Evolutionary conservation across 768 basidiomycete genomes (phyloP), one percentile per base, ranked within the genome.

Genomic region (Plicaturopsis crispa): DNA sequence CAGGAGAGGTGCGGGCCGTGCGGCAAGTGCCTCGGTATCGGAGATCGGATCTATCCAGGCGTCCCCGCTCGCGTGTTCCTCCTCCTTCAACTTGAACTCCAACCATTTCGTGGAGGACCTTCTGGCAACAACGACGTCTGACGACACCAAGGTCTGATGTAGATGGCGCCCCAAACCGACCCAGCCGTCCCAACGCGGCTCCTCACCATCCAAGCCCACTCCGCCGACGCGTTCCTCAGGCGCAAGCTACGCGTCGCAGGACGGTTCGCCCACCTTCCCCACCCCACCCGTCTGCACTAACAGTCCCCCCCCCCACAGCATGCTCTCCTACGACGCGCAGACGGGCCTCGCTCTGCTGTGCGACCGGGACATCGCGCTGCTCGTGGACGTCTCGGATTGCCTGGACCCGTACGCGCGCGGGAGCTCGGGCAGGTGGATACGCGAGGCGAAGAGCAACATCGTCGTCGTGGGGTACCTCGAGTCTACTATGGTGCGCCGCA

Each of bases 391-490:
- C 6, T 62, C 67, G 32, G 62, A 78, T 10, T 75, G 74, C 41
- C 43, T 82, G 24, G 66, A 68, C 48, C 46, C 56, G 1, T n/a
- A n/a, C n/a, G n/a, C n/a, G n/a, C n/a, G n/a, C n/a, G 12, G 22
- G 18, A 28, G 26, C 26, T 37, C 38, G 14, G 31, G 46, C 10
- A 39, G 44, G 22, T 84, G 82, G 81, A 61, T 70, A 18, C 58
- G 64, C 30, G 77, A 84, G 47, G 65, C 60, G 17, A 63, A 75
- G 44, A 55, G 62, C 44, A 63, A 63, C 24, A 58, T 80, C 24
- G 71, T 73, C 60, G 69, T 67, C 16, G 55, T 82, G 30, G 81
- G 81, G 24, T 65, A 77, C 51, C 55, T 84, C 36, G 82, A 84
- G 49, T 52, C 49, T 22, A 52, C 58, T 43, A 49, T 59, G 45